phyloP scores from a whole-genome alignment of 208 protist species.

The Trypanosomatidae sp. region DNA sequence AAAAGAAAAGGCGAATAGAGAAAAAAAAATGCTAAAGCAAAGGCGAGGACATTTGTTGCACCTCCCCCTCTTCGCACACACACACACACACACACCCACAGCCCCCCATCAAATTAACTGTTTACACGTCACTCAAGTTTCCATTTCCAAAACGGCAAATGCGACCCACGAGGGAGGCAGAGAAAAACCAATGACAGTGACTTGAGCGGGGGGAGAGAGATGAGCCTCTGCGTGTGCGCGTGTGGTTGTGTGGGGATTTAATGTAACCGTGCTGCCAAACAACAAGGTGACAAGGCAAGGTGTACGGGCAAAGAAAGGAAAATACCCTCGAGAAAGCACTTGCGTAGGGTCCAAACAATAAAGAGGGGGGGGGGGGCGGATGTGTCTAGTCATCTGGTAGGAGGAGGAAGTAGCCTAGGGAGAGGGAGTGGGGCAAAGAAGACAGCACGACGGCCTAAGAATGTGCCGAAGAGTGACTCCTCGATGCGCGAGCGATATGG shows the following conservation, averaged over 20 bases:
- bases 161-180: neutral
- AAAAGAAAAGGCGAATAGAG: neutral
- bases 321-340: neutral
- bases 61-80: neutral
- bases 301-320: neutral
- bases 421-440: neutral
- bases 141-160: neutral
- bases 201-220: neutral
- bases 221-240: neutral
- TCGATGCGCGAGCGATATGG: neutral
- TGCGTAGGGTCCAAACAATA: neutral
- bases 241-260: neutral
- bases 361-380: neutral
- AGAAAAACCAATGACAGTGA: too few species aligned
- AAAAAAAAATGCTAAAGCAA: neutral
- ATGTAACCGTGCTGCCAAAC: neutral
- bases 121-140: neutral
- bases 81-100: neutral
- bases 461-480: neutral
- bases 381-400: neutral
- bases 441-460: neutral
- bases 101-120: neutral
- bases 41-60: neutral
- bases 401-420: neutral
- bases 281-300: neutral